Conservation (phyloP, 768 basidiomycete genomes). For the Panaeolus papilionaceus region DNA sequence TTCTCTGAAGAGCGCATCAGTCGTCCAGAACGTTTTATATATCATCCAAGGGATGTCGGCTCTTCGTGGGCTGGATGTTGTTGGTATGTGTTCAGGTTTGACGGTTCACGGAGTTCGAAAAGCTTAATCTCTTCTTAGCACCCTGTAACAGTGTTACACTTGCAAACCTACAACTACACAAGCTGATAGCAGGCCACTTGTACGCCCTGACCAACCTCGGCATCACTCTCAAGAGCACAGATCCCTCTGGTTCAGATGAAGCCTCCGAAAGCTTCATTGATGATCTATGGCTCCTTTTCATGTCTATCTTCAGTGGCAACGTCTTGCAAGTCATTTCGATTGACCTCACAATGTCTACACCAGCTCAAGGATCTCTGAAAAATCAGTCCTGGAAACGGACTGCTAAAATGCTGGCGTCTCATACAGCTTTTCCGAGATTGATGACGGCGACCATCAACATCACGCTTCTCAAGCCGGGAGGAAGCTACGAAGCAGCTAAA, state of each 20-base stretch:
- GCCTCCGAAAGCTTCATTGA: background rate
- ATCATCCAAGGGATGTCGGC: background rate
- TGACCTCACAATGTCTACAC: background rate
- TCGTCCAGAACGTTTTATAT: background rate
- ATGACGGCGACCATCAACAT: background rate
- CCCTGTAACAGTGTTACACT: background rate
- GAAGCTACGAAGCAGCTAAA: background rate
- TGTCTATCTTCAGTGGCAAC: background rate
- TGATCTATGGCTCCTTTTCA: background rate
- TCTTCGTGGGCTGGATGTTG: background rate
- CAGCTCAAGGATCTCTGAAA: background rate
- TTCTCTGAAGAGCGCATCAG: background rate
- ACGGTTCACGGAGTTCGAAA: background rate
- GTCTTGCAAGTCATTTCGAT: slow-evolving; percentile 1
- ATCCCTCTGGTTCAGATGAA: background rate
- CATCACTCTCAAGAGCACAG: background rate
- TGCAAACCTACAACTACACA: background rate
- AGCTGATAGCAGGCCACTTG: background rate
- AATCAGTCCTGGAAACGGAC: background rate
- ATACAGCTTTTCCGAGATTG: background rate
- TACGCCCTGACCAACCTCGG: background rate
- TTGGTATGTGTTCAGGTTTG: background rate
- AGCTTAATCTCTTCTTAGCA: background rate
- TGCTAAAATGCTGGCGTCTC: background rate
- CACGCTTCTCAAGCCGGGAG: background rate